These are phyloP conservation scores for Pisolithus tinctorius DNA, from an alignment of 768 basidiomycete genomes.

Conservation along the genomic window DNA sequence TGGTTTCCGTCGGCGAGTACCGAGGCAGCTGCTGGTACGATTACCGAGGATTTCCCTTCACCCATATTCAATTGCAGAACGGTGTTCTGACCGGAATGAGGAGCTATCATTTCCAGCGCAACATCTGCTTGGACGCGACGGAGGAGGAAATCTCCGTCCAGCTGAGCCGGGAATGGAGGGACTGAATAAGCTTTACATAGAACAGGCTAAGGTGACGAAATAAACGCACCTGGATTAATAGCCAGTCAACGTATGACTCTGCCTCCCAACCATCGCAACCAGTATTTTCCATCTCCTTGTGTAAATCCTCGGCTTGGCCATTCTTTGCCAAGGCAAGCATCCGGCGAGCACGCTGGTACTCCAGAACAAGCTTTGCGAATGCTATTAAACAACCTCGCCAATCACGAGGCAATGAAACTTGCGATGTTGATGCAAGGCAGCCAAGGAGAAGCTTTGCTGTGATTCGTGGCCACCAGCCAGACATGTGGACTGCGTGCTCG, in stretches of 20 bases:
- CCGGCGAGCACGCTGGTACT: slow-evolving; percentile 29
- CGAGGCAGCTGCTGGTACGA: slow-evolving; percentile 19
- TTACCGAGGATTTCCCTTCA: slow-evolving; percentile 31
- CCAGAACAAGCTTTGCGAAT: slow-evolving; percentile 21
- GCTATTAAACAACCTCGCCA: slow-evolving; percentile 22
- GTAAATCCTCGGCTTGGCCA: slow-evolving; percentile 2
- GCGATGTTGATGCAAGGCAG: slow-evolving; percentile 15
- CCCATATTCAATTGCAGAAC: slow-evolving; percentile 27
- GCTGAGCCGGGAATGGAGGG: slow-evolving; percentile 6
- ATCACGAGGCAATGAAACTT: neutral
- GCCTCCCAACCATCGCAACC: slow-evolving; percentile 2
- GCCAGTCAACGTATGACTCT: slow-evolving; percentile 4
- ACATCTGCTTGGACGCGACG: slow-evolving; percentile 18
- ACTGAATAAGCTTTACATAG: neutral
- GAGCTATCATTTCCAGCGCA: slow-evolving; percentile 23
- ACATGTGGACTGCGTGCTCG: neutral
- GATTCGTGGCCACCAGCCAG: slow-evolving; percentile 28
- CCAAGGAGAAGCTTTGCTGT: slow-evolving; percentile 22
- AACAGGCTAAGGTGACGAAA: neutral
- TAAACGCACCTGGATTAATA: slow-evolving; percentile 9
- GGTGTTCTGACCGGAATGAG: slow-evolving; percentile 12
- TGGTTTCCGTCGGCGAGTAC: slow-evolving; percentile 18
- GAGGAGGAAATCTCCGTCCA: slow-evolving; percentile 19
- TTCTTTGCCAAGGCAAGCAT: slow-evolving; percentile 16
- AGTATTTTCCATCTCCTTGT: slow-evolving; percentile 6